Evolutionary conservation across 2,329 filamentous ascomycete genomes (phyloP).

Genomic region (Calonectria hawksworthii): DNA sequence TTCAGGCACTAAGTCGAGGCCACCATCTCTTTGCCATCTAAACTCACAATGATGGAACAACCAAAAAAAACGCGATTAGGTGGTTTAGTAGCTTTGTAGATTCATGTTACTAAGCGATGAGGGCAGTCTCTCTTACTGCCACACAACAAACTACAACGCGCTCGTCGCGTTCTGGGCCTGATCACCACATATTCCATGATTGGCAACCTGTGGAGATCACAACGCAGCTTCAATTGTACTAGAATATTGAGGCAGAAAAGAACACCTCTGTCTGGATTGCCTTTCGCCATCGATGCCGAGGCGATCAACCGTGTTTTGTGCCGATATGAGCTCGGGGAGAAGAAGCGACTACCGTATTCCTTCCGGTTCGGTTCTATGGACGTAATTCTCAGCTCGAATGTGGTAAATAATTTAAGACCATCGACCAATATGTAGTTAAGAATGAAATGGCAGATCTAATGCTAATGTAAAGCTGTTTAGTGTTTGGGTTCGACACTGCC

Average conservation of each 20-base stretch:
- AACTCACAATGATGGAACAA: too few relatives aligned
- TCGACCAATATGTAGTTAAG: background rate
- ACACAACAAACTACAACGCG: too few relatives aligned
- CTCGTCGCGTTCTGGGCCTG: too few relatives aligned
- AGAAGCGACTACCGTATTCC: background rate
- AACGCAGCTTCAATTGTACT: background rate
- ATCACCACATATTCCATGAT: too few relatives aligned
- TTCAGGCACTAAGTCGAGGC: too few relatives aligned
- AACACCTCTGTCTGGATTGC: background rate
- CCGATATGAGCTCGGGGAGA: background rate
- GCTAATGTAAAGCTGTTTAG: too few relatives aligned
- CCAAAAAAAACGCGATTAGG: too few relatives aligned
- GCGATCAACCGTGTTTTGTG: background rate
- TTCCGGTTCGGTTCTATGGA: background rate
- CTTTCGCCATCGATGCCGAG: background rate
- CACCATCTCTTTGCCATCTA: too few relatives aligned
- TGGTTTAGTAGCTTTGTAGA: too few relatives aligned
- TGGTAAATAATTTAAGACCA: background rate
- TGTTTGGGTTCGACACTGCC: too few relatives aligned
- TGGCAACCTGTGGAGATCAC: background rate
- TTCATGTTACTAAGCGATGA: too few relatives aligned
- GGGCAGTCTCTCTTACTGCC: too few relatives aligned
- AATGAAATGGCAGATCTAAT: accelerated
- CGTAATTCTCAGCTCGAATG: background rate
- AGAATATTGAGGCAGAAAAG: background rate